Conservation (phyloP, 148 eudicot species). For the Rhododendron ovatum region DNA sequence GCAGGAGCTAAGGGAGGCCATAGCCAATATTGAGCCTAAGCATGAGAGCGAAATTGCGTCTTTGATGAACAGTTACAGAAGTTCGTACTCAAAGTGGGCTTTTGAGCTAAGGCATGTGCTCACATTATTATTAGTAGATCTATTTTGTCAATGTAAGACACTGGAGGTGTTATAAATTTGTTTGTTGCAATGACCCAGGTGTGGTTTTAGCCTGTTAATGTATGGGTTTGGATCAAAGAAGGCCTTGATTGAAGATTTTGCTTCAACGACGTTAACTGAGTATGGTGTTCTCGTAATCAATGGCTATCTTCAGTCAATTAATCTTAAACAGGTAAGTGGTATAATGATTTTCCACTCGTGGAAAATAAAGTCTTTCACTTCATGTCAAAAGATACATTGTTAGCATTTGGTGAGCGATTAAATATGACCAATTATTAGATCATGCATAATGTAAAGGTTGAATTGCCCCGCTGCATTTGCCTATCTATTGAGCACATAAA, state of each 20-base stretch:
- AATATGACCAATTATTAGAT: neutral
- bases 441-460: neutral
- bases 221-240: conserved; percentile 98
- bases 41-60: conserved; percentile 68
- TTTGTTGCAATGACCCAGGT: conserved; percentile 35
- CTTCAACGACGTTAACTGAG: conserved; percentile 66
- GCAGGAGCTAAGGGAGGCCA: conserved; percentile 77
- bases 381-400: neutral
- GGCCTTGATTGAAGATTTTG: conserved; percentile 84
- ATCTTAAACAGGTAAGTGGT: conserved; percentile 70
- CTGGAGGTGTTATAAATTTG: conserved; percentile 3
- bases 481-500: neutral
- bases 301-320: conserved; percentile 90
- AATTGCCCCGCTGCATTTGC: neutral
- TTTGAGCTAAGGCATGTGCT: conserved; percentile 56
- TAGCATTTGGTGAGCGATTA: neutral
- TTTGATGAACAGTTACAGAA: conserved; percentile 52
- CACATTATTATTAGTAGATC: neutral
- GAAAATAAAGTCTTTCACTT: neutral
- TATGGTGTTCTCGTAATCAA: conserved; percentile 72
- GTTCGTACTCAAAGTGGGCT: conserved; percentile 60
- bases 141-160: neutral
- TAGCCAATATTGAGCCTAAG: conserved; percentile 56
- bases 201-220: conserved; percentile 89
- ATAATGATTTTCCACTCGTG: neutral